phyloP scores from a whole-genome alignment of 2,329 filamentous ascomycete genomes.

The Fusarium duplospermum region DNA sequence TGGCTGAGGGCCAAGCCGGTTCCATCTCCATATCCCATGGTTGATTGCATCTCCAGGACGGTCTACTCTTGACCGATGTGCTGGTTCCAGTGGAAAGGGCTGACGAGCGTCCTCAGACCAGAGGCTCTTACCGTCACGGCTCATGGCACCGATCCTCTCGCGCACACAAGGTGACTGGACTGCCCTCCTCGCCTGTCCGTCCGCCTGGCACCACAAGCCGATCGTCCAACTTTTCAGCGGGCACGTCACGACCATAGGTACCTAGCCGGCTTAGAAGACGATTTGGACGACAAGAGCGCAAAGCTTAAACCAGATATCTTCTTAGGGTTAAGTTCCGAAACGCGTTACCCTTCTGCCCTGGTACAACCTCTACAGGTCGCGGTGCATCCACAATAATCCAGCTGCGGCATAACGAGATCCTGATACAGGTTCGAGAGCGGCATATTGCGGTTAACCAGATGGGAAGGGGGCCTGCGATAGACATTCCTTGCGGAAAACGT shows the following conservation, averaged over 20 bases:
- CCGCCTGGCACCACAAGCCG: conserved; percentile 47
- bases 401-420: conserved; percentile 62
- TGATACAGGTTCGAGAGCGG: conserved; percentile 72
- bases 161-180: conserved; percentile 68
- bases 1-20: conserved; percentile 33
- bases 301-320: conserved; percentile 77
- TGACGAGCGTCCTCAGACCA: conserved; percentile 80
- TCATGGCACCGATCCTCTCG: conserved; percentile 76
- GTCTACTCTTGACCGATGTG: conserved; percentile 62
- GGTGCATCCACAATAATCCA: conserved; percentile 53
- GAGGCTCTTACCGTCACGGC: conserved; percentile 80
- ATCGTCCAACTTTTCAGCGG: conserved; percentile 65
- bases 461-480: conserved; percentile 58
- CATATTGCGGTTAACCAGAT: conserved; percentile 59
- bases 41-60: conserved; percentile 50
- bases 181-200: conserved; percentile 63
- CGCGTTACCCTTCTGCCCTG: conserved; percentile 66
- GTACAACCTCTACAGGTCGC: conserved; percentile 49
- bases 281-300: conserved; percentile 77
- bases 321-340: conserved; percentile 99
- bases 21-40: conserved; percentile 36
- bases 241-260: conserved; percentile 45
- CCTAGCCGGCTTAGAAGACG: conserved; percentile 69
- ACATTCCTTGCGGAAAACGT: conserved; percentile 78
- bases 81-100: conserved; percentile 72